Base-by-base conservation (phyloP, 495 filamentous ascomycete species). In the Gamarada debralockiae region DNA sequence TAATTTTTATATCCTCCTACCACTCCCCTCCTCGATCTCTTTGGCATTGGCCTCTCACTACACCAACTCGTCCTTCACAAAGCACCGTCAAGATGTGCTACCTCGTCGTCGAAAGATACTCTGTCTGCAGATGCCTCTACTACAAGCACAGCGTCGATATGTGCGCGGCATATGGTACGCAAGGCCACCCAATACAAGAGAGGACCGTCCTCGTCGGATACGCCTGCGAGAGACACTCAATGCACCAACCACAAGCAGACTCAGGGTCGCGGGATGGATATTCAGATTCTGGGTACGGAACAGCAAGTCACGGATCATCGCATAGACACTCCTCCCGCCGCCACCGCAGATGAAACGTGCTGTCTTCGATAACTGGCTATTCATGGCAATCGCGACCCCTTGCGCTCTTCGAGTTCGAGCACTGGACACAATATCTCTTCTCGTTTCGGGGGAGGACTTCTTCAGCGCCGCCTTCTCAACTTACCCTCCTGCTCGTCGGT, bases 61-160 rank as follows among this genome's bases (percentile, higher is more conserved):
- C 17, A 3, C 44, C 44, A 29, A 4, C 15, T 42, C 44, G 36
- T 34, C 48, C 18, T 43, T 48, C 42, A 17, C 41, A 8, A 50
- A 41, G 3, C 49, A 17, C 33, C 43, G 34, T 49, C 46, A 62
- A 21, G 15, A 90, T 91, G 87, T 91, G 87, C 64, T 82, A 83
- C 64, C 76, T 85, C 65, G 68, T 90, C 53, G 71, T 88, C 61
- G 86, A 91, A 65, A 80, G 83, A 29, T 93, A 84, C 68, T 78
- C 87, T 6, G 88, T 84, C 50, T 93, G 89, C 78, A 74, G 80
- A 50, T 93, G 89, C 65, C 70, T 90, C 61, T 93, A 93, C 73
- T 87, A 88, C 72, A 73, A 81, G 50, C 89, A 93, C 67, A 78
- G 79, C 20, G 74, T 89, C 55, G 86, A 92, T 56, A 85, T 84